A percentile compares a stretch with the other conserved stretches of the same genome.
phyloP scores from a whole-genome alignment of 2,329 filamentous ascomycete genomes.

The Alternaria angustiovoidea region DNA sequence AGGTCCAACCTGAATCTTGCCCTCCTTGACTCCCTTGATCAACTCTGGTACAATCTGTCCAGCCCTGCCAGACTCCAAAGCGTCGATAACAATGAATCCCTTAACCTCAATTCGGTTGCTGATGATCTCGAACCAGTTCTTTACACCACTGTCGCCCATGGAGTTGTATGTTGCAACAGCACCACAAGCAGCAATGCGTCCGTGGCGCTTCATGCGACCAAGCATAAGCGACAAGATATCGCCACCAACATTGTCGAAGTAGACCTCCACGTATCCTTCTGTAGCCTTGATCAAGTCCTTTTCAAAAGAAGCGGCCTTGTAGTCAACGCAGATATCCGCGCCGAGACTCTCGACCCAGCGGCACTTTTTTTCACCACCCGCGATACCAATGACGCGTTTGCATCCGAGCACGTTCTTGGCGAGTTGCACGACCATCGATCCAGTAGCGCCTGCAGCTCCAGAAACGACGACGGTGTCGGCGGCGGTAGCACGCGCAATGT shows the following conservation, averaged over 20 bases:
- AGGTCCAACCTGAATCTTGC: constrained; percentile 56
- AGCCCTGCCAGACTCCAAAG: constrained; percentile 37
- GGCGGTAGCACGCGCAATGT: constrained; percentile 70
- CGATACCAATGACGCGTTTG: constrained; percentile 61
- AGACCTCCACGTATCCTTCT: constrained; percentile 61
- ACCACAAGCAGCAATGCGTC: constrained; percentile 56
- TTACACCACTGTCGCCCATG: constrained; percentile 41
- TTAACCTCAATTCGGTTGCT: constrained; percentile 53
- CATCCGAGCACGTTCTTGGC: constrained; percentile 59
- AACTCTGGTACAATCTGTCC: constrained; percentile 36
- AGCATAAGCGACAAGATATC: constrained; percentile 59
- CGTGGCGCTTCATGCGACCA: constrained; percentile 51
- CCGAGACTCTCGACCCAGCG: constrained; percentile 60
- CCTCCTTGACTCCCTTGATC: constrained; percentile 49
- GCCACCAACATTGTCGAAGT: constrained; percentile 62
- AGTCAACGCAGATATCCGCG: constrained; percentile 64
- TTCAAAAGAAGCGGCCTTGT: constrained; percentile 59
- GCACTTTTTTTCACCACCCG: constrained; percentile 63
- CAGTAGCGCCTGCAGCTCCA: constrained; percentile 80
- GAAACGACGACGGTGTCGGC: constrained; percentile 79
- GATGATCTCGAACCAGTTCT: constrained; percentile 56
- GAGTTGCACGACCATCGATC: constrained; percentile 71
- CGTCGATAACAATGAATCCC: constrained; percentile 57
- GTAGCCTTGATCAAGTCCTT: constrained; percentile 58
- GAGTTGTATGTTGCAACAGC: constrained; percentile 55